Evolutionary conservation across 1,284 basidiomycete species (phyloP), one percentile per base, ranked within the genome.

Genomic region (Boletus smithii): DNA sequence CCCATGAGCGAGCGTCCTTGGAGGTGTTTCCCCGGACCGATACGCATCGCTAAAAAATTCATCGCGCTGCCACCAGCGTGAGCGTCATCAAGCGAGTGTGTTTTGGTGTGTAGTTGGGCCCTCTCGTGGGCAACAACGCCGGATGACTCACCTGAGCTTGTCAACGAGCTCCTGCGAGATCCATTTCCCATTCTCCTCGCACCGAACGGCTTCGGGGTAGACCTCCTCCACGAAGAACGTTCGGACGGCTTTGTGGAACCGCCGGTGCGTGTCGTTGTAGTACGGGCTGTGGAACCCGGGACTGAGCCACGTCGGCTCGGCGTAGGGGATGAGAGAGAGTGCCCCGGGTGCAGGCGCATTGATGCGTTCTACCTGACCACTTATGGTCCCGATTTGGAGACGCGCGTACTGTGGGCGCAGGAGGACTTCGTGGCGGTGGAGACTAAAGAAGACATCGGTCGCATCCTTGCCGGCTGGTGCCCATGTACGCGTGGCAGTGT

Each of bases 1-100:
- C 84, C 88, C 72, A 95, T 85, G 7, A 98, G 75, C 30, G 75
- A 81, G 32, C 83, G 78, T 1, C 95, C 95, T 62, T 89, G 77
- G n/a, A 99, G 77, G 63, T 98, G 93, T 57, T 84, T 85, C 3
- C 88, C 88, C 4, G 86, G 88, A 4, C 95, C 95, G 36, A 98
- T 76, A 17, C 95, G 85, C 95, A 98, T 98, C 16, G 91, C 88
- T 49, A 91, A 83, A 45, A 95, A 75, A 63, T 93, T 89, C 55
- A 80, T 70, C 53, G 80, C 79, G 31, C 83, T 87, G 53, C 18
- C 44, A 39, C 7, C 16, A 18, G 17, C 27, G 18, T 27, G 10
- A 24, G 14, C 26, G 31, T 41, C 24, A 27, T 41, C 13, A 3
- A 16, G 17, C 16, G 20, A 8, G n/a, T 8, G n/a, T n/a, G n/a